These are phyloP conservation scores for Trichomonas vaginalis DNA, from an alignment of 208 protist genomes.

Conservation along the genomic window DNA sequence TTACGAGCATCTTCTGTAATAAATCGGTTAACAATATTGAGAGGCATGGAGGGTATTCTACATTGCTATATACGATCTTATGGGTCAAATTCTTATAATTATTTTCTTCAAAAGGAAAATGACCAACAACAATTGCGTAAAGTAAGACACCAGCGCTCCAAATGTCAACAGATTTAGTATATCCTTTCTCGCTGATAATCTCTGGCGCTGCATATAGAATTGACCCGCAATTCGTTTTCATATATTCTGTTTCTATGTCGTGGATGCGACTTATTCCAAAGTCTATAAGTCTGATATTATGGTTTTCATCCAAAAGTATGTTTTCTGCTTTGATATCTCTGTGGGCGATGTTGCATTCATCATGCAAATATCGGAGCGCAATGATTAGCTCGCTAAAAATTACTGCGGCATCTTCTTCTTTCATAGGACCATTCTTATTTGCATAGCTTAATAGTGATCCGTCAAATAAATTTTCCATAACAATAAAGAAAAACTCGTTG, in stretches of 20 bases:
- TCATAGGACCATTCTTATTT: background rate
- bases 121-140: background rate
- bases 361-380: background rate
- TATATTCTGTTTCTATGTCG: no score
- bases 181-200: background rate
- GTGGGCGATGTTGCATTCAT: background rate
- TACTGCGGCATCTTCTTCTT: background rate
- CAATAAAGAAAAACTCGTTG: background rate
- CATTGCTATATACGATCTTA: background rate
- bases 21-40: background rate
- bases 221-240: background rate
- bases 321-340: background rate
- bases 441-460: background rate
- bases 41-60: background rate
- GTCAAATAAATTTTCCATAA: background rate
- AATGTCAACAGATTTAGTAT: background rate
- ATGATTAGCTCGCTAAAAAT: background rate
- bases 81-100: no score
- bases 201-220: background rate
- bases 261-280: background rate
- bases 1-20: background rate
- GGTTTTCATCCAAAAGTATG: background rate
- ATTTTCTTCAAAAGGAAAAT: background rate
- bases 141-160: constrained; percentile 17
- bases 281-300: background rate